Percentiles rank a stretch among this genome's conserved stretches.
These are phyloP conservation scores for Pythium coloratum DNA, from an alignment of 352 stramenopile species.

Conservation along the genomic window DNA sequence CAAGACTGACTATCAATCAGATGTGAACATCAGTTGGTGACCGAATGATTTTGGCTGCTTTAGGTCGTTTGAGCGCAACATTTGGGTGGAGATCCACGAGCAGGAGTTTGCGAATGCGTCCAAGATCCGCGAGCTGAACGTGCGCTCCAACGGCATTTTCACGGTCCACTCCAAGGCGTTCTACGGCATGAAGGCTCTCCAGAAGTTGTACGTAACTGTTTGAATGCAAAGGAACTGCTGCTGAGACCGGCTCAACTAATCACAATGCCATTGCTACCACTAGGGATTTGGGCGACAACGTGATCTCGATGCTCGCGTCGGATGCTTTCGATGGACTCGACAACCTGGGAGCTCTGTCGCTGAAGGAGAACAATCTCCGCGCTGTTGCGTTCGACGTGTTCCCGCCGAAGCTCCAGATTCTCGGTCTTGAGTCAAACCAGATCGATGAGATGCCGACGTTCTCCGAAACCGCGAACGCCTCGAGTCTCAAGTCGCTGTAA, in stretches of 20 bases:
- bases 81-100: slow-evolving; percentile 55
- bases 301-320: slow-evolving; percentile 58
- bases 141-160: slow-evolving; percentile 63
- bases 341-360: slow-evolving; percentile 38
- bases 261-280: background rate
- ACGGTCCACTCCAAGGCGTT: slow-evolving; percentile 56
- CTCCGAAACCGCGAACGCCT: slow-evolving; percentile 28
- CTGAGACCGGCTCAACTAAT: too few species aligned
- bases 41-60: too few species aligned
- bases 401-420: slow-evolving; percentile 36
- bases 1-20: too few species aligned
- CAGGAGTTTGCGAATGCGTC: slow-evolving; percentile 43
- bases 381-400: slow-evolving; percentile 40
- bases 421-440: slow-evolving; percentile 57
- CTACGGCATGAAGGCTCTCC: slow-evolving; percentile 49
- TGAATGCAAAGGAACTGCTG: too few species aligned
- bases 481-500: slow-evolving; percentile 47
- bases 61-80: slow-evolving; percentile 66
- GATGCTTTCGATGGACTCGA: slow-evolving; percentile 52
- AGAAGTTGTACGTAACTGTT: slow-evolving; percentile 39
- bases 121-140: slow-evolving; percentile 45
- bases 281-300: slow-evolving; percentile 70
- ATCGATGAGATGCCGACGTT: slow-evolving; percentile 60
- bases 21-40: too few species aligned
- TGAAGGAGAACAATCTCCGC: slow-evolving; percentile 55